Conservation (phyloP, 208 protist genomes). For the Leishmania gerbilli region DNA sequence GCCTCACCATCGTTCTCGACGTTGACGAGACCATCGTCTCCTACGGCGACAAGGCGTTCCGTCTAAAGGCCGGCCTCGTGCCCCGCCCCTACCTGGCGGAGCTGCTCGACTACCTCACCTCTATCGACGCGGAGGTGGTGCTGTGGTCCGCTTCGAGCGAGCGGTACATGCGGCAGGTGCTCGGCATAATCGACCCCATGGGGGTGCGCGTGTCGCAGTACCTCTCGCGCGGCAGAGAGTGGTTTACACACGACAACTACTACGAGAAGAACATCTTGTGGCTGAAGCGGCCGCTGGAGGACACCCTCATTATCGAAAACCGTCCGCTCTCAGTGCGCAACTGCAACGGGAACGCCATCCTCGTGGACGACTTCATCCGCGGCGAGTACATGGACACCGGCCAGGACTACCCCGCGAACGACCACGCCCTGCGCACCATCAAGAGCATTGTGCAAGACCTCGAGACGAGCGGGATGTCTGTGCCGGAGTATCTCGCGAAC, state of each 20-base stretch:
- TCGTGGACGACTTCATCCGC: constrained; percentile 90
- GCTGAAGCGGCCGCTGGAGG: constrained; percentile 78
- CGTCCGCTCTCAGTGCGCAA: constrained; percentile 77
- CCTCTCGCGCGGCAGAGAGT: constrained; percentile 65
- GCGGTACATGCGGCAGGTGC: constrained; percentile 88
- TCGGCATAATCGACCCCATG: constrained; percentile 79
- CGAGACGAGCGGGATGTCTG: constrained; percentile 55
- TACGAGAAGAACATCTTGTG: constrained; percentile 91
- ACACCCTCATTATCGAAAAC: constrained; percentile 90
- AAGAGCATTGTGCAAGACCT: constrained; percentile 77
- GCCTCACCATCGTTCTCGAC: constrained; percentile 85
- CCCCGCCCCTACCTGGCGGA: constrained; percentile 82
- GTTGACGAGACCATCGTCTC: constrained; percentile 91
- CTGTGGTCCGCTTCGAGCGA: constrained; percentile 87
- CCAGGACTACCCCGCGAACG: constrained; percentile 79
- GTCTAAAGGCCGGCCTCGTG: constrained; percentile 82
- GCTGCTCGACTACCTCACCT: constrained; percentile 85
- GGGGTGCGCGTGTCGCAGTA: constrained; percentile 81
- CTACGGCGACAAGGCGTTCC: constrained; percentile 92
- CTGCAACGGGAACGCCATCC: constrained; percentile 88
- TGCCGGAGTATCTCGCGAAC: constrained; percentile 80
- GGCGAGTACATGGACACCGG: constrained; percentile 92
- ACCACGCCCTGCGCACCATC: constrained; percentile 74
- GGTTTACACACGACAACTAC: constrained; percentile 85
- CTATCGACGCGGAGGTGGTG: constrained; percentile 90